Evolutionary conservation across 2,329 filamentous ascomycete genomes (phyloP), one percentile per base, ranked within the genome.

Genomic region (Xylaria sp.): DNA sequence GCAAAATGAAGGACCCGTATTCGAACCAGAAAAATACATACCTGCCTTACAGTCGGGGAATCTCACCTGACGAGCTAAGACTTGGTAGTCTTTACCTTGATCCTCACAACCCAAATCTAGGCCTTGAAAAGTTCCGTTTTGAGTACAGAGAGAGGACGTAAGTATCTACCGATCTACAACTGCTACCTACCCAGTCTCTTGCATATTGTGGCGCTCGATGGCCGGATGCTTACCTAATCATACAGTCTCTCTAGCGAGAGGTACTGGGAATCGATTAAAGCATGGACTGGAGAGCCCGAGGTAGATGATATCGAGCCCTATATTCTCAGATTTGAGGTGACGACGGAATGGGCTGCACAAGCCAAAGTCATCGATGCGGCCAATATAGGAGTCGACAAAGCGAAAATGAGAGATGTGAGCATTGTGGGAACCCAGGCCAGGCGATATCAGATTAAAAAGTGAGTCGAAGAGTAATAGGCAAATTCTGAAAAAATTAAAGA

Each of bases 371-470:
- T 62, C n/a, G 65, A 65, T 45, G 64, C 54, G 12, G 61, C 19
- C 17, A 65, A 57, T 42, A 0, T 65, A n/a, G 53, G 58, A 60
- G 68, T 39, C 6, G 68, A 70, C 34, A 65, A 57, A 27, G 30
- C 53, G 7, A 68, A 50, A 32, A 62, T 50, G 14, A 50, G 59
- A 47, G 55, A 69, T 34, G 51, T 67, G 42, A 67, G 67, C 56
- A 67, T 67, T 32, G 60, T 67, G 3, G 64, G 67, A 34, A 67
- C 64, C 2, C 60, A 61, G 30, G 64, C 67, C 12, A 64, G 58
- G 50, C 64, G 64, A 61, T 69, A 60, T 53, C 64, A 69, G 56
- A 69, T 67, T n/a, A 69, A 64, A 57, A 69, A 61, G 67, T 69
- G 45, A 67, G 64, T 21, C 9, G 7, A 42, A 36, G 24, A 1